phyloP scores from a whole-genome alignment of 345 rosid species.

The Eutrema yunnanense region DNA sequence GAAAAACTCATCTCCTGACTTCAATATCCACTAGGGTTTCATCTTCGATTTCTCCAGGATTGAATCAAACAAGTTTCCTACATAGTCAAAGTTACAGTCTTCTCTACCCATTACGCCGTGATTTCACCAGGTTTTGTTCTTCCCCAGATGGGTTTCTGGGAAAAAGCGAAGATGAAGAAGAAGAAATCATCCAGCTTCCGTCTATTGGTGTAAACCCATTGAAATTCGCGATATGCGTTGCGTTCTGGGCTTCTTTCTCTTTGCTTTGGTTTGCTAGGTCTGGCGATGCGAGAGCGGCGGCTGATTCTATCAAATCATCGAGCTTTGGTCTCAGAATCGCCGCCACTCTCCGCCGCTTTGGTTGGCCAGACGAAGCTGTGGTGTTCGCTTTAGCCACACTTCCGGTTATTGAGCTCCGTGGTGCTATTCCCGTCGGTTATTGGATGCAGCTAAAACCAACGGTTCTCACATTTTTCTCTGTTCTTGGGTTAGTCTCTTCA shows the following conservation, averaged over 20 bases:
- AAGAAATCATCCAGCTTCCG: constrained; percentile 28
- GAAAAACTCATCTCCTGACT: constrained; percentile 31
- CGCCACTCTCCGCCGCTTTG: constrained; percentile 49
- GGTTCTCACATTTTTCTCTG: constrained; percentile 47
- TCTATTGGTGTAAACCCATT: constrained; percentile 39
- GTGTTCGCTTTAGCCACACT: constrained; percentile 91
- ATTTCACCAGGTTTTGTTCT: constrained; percentile 12
- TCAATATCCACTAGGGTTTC: constrained; percentile 13
- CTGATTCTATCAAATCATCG: constrained; percentile 74
- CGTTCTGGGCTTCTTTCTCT: constrained; percentile 69
- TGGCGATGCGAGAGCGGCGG: constrained; percentile 76
- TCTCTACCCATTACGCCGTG: constrained; percentile 9
- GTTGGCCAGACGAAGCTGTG: constrained; percentile 83
- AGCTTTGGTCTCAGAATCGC: constrained; percentile 72
- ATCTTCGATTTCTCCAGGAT: neutral
- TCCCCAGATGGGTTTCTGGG: constrained; percentile 33
- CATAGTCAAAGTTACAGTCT: constrained; percentile 4
- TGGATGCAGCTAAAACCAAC: constrained; percentile 87
- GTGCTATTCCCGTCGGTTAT: constrained; percentile 95
- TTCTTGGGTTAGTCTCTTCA: constrained; percentile 61
- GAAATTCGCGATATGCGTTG: constrained; percentile 52
- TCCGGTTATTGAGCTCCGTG: constrained; percentile 88
- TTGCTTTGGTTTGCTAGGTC: constrained; percentile 76
- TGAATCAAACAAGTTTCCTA: constrained; percentile 18
- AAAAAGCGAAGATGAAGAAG: constrained; percentile 27